Base-by-base conservation (phyloP, 352 stramenopile genomes). In the Globisporangium recalcitrans region DNA sequence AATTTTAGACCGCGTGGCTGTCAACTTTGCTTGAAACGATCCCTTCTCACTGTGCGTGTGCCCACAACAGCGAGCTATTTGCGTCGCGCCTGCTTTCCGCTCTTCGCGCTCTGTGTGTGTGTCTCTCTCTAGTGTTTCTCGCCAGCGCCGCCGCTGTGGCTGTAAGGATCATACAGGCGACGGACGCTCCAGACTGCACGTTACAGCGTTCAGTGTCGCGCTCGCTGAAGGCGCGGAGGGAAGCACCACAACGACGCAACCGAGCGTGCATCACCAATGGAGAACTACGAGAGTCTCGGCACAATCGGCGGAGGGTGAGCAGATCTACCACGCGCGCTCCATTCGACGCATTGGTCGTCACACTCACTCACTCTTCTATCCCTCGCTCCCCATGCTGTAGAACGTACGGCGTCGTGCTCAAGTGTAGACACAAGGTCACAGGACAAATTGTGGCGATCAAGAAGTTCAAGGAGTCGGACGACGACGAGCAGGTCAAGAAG, bases 391-490 rank as follows among this genome's bases (percentile, higher is more conserved):
- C 51, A 5, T 31, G 27, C n/a, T 31, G 27, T 34, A 93, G 84
- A 58, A 92, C 86, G 34, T 95, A 95, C 62, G 86, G 86, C 46
- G 86, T 93, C 11, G 86, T 95, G 52, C 82, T 95, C 71, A 95
- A 95, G 64, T 95, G 86, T 49, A 75, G 86, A 1, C 78, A 95
- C 71, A 91, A 90, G 47, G 62, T 75, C 19, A 92, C 83, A 9
- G 86, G 84, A 13, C 78, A 93, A 66, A 90, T 93, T 65, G 85
- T 96, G 16, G 90, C 90, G 29, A 95, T 97, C 65, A 97, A 97
- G 67, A 93, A 94, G 64, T 96, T 97, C 60, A 97, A 97, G 60
- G 83, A 93, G 63, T 87, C 84, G 47, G 87, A 91, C 53, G 85
- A 96, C 71, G 87, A 96, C 57, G 87, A 97, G 60, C 85, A 96